phyloP scores from a whole-genome alignment of 2,329 filamentous ascomycete species.

The Alternaria angustiovoidea region DNA sequence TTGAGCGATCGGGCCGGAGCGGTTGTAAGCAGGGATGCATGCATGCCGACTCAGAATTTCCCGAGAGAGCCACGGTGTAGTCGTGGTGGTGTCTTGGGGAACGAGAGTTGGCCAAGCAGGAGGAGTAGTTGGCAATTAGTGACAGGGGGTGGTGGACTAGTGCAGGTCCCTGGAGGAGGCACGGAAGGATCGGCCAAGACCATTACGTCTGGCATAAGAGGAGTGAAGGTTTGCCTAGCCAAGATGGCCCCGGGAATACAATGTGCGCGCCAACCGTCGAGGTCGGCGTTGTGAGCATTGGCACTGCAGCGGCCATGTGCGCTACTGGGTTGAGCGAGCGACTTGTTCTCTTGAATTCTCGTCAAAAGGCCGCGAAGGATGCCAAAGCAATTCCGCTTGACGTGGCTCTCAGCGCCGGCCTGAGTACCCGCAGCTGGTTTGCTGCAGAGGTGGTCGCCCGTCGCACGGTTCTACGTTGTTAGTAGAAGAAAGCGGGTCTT shows the following conservation, averaged over 20 bases:
- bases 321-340: not conserved
- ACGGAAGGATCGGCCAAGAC: constrained; percentile 6
- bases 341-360: not conserved
- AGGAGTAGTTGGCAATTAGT: not conserved
- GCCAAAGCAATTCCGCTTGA: constrained; percentile 4
- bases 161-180: constrained; percentile 15
- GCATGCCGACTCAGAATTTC: constrained; percentile 3
- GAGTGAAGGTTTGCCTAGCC: constrained; percentile 1
- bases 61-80: constrained; percentile 4
- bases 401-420: not conserved
- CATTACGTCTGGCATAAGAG: not conserved
- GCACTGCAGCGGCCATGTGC: not conserved
- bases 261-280: not conserved
- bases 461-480: constrained; percentile 14
- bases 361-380: not conserved
- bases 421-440: constrained; percentile 1
- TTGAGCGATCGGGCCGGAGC: constrained; percentile 7
- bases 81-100: not conserved
- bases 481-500: constrained; percentile 17
- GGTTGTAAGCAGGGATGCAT: not conserved
- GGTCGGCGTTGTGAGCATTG: not conserved
- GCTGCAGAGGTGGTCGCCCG: constrained; percentile 1
- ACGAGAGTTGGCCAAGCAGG: not conserved
- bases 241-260: not conserved
- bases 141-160: not conserved